Evolutionary conservation across 2,329 filamentous ascomycete genomes (phyloP).

Genomic region (Phialemonium atrogriseum): DNA sequence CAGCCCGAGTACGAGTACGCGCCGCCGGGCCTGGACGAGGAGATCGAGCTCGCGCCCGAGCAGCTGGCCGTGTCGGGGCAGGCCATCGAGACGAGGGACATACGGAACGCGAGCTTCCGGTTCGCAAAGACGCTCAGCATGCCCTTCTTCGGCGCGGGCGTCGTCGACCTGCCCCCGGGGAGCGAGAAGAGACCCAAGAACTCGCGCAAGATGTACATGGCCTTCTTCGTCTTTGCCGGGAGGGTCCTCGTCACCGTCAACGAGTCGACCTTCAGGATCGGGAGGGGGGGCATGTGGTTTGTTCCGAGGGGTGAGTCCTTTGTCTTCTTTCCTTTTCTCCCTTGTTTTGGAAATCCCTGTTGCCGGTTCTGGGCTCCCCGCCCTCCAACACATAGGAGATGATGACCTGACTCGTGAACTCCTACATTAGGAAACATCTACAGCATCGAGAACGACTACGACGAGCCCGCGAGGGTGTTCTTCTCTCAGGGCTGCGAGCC

Average conservation of each 20-base stretch:
- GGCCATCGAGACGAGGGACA: slow-evolving; percentile 49
- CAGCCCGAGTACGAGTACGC: slow-evolving; percentile 46
- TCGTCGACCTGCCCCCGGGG: slow-evolving; percentile 80
- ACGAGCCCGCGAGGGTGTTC: slow-evolving; percentile 69
- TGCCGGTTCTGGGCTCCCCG: too few relatives aligned
- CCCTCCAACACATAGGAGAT: background rate
- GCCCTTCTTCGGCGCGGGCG: slow-evolving; percentile 80
- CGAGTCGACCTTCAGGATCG: slow-evolving; percentile 70
- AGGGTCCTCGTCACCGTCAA: slow-evolving; percentile 73
- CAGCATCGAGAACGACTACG: slow-evolving; percentile 74
- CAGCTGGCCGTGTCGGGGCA: slow-evolving; percentile 48
- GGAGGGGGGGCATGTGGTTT: slow-evolving; percentile 85
- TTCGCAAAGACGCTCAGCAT: slow-evolving; percentile 83
- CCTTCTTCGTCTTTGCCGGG: slow-evolving; percentile 83
- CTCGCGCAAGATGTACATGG: slow-evolving; percentile 91
- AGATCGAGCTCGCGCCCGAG: slow-evolving; percentile 44
- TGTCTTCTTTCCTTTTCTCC: slow-evolving; percentile 5
- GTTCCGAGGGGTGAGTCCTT: slow-evolving; percentile 76
- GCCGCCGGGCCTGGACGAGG: slow-evolving; percentile 46
- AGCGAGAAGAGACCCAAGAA: slow-evolving; percentile 87
- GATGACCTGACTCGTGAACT: slow-evolving; percentile 6
- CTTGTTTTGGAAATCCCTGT: slow-evolving; percentile 8
- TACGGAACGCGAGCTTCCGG: slow-evolving; percentile 63
- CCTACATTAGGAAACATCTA: slow-evolving; percentile 73
- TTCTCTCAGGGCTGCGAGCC: slow-evolving; percentile 79